Conservation (phyloP, 257 asterid genomes). For the Gardenia jasminoides region DNA sequence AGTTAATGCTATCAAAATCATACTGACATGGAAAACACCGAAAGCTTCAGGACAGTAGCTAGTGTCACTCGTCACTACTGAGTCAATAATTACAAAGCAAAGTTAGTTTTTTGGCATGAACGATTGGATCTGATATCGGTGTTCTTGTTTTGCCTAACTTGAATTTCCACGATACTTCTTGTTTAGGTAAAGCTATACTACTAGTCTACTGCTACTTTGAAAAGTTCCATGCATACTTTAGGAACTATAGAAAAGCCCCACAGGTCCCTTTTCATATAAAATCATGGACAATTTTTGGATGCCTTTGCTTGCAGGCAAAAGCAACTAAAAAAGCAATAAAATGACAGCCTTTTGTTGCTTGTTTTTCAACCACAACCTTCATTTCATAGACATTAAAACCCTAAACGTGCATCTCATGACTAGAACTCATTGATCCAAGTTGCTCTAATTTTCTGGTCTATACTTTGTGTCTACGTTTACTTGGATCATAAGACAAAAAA, state of each 20-base stretch:
- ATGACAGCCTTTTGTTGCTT: background rate
- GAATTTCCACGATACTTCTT: background rate
- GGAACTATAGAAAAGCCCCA: background rate
- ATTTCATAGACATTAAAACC: too few species aligned
- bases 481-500: background rate
- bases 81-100: background rate
- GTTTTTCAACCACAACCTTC: background rate
- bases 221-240: background rate
- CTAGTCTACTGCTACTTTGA: background rate
- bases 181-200: background rate
- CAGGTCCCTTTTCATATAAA: background rate
- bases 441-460: background rate
- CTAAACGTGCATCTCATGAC: background rate
- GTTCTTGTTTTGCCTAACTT: background rate
- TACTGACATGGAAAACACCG: background rate
- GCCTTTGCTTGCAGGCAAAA: background rate
- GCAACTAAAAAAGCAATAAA: background rate
- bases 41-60: background rate
- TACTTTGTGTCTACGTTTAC: background rate
- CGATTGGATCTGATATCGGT: background rate
- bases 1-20: background rate
- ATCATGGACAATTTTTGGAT: background rate
- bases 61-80: constrained; percentile 5
- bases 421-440: background rate
- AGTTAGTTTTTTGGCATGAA: background rate